Conservation (phyloP, 208 protist species). For the Trypanosoma rangeli region DNA sequence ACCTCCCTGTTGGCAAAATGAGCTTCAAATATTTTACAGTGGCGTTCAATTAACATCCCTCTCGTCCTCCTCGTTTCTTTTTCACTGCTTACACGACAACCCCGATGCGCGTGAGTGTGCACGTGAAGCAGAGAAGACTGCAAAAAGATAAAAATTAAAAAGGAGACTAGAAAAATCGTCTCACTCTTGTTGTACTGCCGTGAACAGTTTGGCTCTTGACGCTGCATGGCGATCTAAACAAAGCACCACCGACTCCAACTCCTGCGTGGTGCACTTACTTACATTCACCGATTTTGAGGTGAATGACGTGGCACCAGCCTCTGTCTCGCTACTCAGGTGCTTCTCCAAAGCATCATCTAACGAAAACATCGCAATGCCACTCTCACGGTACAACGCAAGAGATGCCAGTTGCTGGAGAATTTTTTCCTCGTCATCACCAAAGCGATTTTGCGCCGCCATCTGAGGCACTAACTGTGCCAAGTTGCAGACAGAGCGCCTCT, state of each 20-base stretch:
- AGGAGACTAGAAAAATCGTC: neutral
- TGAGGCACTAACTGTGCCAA: constrained; percentile 40
- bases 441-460: constrained; percentile 60
- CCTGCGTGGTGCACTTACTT: neutral
- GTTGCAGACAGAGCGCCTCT: constrained; percentile 31
- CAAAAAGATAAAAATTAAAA: neutral
- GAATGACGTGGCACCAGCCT: neutral
- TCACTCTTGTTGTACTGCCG: constrained; percentile 12
- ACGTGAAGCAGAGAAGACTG: constrained; percentile 12
- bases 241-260: constrained; percentile 14
- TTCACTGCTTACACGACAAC: neutral
- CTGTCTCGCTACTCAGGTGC: neutral
- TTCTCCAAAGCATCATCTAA: neutral
- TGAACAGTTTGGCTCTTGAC: constrained; percentile 2
- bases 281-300: constrained; percentile 6
- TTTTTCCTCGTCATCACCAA: constrained; percentile 43
- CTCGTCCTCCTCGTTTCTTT: neutral
- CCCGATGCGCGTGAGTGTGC: neutral
- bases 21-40: neutral
- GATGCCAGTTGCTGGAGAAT: constrained; percentile 43
- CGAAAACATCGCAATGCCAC: constrained; percentile 21
- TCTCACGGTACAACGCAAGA: constrained; percentile 31
- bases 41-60: neutral
- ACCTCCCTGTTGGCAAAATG: too few species aligned
- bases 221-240: constrained; percentile 7